Conservation (phyloP, 2,329 filamentous ascomycete genomes). For the Cladosporium sp. region DNA sequence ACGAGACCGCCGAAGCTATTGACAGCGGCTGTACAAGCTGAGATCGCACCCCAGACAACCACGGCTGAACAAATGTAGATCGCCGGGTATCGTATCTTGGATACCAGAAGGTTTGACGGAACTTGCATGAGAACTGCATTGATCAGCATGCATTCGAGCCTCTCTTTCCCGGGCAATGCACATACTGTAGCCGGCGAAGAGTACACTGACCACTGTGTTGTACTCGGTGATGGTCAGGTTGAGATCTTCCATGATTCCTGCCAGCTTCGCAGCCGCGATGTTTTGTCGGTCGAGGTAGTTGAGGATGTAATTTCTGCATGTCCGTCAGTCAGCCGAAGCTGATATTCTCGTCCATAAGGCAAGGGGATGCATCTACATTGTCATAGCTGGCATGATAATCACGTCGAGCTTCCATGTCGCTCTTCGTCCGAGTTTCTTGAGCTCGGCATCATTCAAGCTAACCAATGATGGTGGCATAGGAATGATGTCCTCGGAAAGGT, state of each 20-base stretch:
- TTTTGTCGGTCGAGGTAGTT: conserved; percentile 27
- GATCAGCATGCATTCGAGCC: conserved; percentile 1
- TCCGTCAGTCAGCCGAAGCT: not conserved
- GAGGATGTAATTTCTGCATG: conserved; percentile 21
- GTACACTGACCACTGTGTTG: conserved; percentile 21
- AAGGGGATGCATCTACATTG: too few relatives aligned
- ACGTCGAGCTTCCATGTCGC: conserved; percentile 22
- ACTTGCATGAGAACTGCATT: conserved; percentile 54
- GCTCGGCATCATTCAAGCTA: conserved; percentile 15
- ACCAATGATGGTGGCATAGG: conserved; percentile 2
- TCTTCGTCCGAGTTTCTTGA: conserved; percentile 19
- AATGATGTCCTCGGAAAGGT: not conserved
- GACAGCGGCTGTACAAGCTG: conserved; percentile 44
- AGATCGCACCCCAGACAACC: conserved; percentile 42
- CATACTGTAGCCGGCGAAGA: conserved; percentile 26
- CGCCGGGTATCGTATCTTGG: conserved; percentile 47
- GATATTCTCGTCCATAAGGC: too few relatives aligned
- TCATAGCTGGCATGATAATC: conserved; percentile 24
- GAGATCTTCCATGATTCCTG: conserved; percentile 21
- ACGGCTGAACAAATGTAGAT: conserved; percentile 47
- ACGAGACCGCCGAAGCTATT: conserved; percentile 42
- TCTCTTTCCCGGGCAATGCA: not conserved
- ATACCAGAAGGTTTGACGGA: conserved; percentile 57
- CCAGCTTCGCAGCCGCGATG: conserved; percentile 22
- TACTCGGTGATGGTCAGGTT: conserved; percentile 19